phyloP scores from a whole-genome alignment of 768 basidiomycete genomes.

The Melanogaster broomeanus region DNA sequence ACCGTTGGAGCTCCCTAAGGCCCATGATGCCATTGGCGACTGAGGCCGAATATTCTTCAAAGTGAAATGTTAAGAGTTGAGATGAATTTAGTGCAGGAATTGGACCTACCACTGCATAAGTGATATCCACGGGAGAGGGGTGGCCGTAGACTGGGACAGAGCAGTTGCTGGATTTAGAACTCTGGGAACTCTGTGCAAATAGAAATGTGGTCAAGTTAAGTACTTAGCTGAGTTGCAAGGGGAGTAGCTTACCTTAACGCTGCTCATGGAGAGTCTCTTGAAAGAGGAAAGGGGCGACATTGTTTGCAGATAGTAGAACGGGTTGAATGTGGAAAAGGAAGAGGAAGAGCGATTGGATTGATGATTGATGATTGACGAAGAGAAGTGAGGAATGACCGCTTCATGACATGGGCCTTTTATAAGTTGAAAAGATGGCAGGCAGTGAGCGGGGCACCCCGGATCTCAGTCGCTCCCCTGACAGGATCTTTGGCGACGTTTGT shows the following conservation, averaged over 20 bases:
- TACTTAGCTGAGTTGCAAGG: no score
- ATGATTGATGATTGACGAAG: background rate
- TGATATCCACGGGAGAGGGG: slow-evolving; percentile 21
- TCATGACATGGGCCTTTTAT: slow-evolving; percentile 17
- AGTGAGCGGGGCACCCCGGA: slow-evolving; percentile 11
- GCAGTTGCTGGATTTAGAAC: slow-evolving; percentile 15
- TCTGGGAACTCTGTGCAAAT: slow-evolving; percentile 10
- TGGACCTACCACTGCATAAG: slow-evolving; percentile 20
- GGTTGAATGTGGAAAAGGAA: background rate
- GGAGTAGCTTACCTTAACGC: slow-evolving; percentile 23
- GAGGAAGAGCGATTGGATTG: background rate
- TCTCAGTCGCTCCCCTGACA: slow-evolving; percentile 6
- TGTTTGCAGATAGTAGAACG: background rate
- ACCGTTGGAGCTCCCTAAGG: background rate
- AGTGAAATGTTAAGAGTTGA: background rate
- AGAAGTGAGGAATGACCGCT: slow-evolving; percentile 1
- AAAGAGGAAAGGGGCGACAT: slow-evolving; percentile 21
- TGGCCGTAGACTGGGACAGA: slow-evolving; percentile 15
- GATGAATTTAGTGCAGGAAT: background rate
- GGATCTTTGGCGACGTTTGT: slow-evolving; percentile 8
- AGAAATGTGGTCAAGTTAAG: background rate
- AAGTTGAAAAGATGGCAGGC: slow-evolving; percentile 2
- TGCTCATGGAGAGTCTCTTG: slow-evolving; percentile 23
- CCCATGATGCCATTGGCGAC: slow-evolving; percentile 6
- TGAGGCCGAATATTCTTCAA: slow-evolving; percentile 11